phyloP scores from a whole-genome alignment of 257 asterid genomes.

The Striga asiatica region DNA sequence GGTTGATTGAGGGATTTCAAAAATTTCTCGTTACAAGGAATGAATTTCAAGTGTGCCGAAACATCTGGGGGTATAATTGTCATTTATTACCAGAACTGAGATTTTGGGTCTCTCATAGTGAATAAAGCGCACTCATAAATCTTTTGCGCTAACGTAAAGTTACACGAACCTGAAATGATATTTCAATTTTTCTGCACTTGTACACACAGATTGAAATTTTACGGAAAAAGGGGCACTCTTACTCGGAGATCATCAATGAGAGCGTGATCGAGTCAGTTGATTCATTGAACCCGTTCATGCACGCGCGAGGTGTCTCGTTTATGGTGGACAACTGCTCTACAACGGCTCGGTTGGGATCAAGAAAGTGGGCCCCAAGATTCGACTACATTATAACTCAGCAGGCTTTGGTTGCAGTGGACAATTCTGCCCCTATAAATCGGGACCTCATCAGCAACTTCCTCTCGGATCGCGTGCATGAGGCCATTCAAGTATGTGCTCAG shows the following conservation, averaged over 20 bases:
- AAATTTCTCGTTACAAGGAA: no score
- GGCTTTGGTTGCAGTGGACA: constrained; percentile 79
- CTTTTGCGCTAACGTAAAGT: no score
- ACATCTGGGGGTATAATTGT: no score
- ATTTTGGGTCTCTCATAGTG: no score
- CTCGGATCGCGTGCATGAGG: constrained; percentile 74
- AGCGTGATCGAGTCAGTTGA: constrained; percentile 89
- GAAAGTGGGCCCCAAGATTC: constrained; percentile 95
- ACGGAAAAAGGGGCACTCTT: constrained; percentile 93
- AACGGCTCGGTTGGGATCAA: constrained; percentile 82
- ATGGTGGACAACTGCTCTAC: constrained; percentile 98
- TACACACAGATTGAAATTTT: constrained; percentile 65
- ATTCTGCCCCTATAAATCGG: constrained; percentile 43
- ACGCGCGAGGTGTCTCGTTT: constrained; percentile 93
- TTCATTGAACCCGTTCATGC: constrained; percentile 93
- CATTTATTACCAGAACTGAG: no score
- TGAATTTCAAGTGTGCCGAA: no score
- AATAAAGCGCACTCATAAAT: no score
- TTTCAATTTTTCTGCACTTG: no score
- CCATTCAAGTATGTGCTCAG: constrained; percentile 76
- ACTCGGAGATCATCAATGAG: constrained; percentile 87
- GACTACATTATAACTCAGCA: constrained; percentile 86
- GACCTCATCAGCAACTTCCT: constrained; percentile 87
- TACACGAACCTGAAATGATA: no score
- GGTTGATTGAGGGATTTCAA: no score